Base-by-base conservation (phyloP, 2,329 filamentous ascomycete species). In the Colletotrichum liaoningense region DNA sequence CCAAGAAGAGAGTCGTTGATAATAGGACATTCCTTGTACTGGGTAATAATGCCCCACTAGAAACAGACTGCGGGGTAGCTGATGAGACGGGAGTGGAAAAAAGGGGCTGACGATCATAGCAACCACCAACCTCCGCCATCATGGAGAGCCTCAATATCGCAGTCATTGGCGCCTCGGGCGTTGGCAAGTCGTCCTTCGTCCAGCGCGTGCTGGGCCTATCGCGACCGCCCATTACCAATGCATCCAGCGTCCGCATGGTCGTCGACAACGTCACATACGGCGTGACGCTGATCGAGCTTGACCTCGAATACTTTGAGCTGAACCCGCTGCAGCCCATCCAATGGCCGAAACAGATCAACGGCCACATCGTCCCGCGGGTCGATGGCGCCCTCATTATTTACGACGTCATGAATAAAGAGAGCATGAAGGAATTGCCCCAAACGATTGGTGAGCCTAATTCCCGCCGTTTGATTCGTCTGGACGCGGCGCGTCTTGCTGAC, bases 311-410 rank as follows among this genome's bases (percentile, higher is more conserved):
- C 76, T 91, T 93, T 78, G 90, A 92, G 78, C 84, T 92, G 74
- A 86, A 87, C 75, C 87, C 89, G 28, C 83, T 85, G 68, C 87
- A 88, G 74, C 88, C 88, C 68, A 90, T 93, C 73, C 87, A 90
- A 80, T 93, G 91, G 91, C 91, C 91, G 14, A 91, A 90, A 77
- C 89, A 92, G 79, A 89, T 92, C 77, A 89, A 93, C 79, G 93
- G 94, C 73, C 88, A 92, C 75, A 89, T 92, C 74, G 88, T 94
- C 73, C 94, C 95, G 63, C 89, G 88, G 54, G 89, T 98, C 79
- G 94, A 98, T 79, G 96, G 94, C 24, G 95, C 94, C 58, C 85
- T 98, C 77, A 90, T 96, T 72, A 86, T 98, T 62, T 98, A 98
- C 86, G 94, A 98, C 87, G 93, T 97, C 57, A 94, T 92, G 82